Conservation (phyloP, 257 asterid species). For the Lantana camara region DNA sequence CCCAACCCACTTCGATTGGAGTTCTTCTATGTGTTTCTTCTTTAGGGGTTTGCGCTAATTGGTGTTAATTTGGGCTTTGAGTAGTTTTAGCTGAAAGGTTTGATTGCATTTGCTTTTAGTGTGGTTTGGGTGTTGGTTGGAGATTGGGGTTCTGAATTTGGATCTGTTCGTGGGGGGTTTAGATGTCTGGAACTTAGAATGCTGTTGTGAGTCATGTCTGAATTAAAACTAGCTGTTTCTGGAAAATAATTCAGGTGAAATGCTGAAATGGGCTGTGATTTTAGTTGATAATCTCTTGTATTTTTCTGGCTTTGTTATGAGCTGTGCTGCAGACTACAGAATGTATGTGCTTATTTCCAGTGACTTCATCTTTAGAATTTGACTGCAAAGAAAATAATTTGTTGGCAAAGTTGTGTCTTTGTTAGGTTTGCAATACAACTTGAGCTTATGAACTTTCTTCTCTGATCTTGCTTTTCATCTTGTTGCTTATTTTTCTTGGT, state of each 20-base stretch:
- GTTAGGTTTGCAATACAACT: background rate
- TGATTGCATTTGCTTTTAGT: background rate
- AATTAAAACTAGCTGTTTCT: background rate
- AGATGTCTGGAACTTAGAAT: background rate
- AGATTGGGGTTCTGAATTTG: background rate
- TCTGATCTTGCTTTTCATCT: background rate
- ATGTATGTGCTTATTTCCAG: background rate
- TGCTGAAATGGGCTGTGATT: background rate
- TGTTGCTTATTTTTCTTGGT: background rate
- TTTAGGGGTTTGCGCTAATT: background rate
- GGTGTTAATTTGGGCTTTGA: constrained; percentile 1
- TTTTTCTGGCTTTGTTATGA: background rate
- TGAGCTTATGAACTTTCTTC: background rate
- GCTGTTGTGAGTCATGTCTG: background rate
- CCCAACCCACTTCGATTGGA: constrained; percentile 9
- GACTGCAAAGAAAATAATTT: background rate
- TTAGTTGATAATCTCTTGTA: background rate
- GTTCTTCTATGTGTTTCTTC: background rate
- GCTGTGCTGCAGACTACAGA: background rate
- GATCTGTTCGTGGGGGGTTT: background rate
- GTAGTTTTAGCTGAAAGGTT: background rate
- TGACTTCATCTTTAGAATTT: background rate
- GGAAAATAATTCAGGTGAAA: background rate
- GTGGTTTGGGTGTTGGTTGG: background rate
- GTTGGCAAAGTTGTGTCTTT: background rate